phyloP scores from a whole-genome alignment of 2,329 filamentous ascomycete species.

The Pseudogymnoascus destructans region DNA sequence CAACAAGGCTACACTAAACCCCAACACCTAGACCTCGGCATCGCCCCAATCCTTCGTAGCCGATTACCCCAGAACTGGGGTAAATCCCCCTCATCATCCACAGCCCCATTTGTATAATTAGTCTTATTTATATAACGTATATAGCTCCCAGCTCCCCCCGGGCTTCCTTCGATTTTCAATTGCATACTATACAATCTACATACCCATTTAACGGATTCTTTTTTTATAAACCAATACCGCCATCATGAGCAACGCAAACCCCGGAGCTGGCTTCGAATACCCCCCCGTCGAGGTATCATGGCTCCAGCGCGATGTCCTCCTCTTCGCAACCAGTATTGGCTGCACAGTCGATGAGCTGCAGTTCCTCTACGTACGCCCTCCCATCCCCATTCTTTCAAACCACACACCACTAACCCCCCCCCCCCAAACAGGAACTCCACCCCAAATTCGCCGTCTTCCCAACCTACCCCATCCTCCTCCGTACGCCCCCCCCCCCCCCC shows the following conservation, averaged over 20 bases:
- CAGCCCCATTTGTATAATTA: not conserved
- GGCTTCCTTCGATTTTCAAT: not conserved
- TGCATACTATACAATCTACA: not conserved
- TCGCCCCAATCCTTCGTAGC: not conserved
- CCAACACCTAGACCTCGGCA: not conserved
- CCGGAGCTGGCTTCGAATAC: slow-evolving; percentile 64
- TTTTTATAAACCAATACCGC: not conserved
- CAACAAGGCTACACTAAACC: not conserved
- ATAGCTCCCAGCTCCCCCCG: not conserved
- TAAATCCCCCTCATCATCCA: not conserved
- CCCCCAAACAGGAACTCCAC: slow-evolving; percentile 72
- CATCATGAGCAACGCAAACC: slow-evolving; percentile 11
- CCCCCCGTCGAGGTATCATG: slow-evolving; percentile 64
- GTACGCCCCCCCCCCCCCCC: slow-evolving; percentile 12
- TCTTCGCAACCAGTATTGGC: slow-evolving; percentile 86
- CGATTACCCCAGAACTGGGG: not conserved
- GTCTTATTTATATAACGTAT: not conserved
- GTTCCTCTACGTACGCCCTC: slow-evolving; percentile 63
- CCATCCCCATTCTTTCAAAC: slow-evolving; percentile 9
- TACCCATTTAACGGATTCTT: not conserved
- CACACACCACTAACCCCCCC: slow-evolving; percentile 10
- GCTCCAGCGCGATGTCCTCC: slow-evolving; percentile 75
- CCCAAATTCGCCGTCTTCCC: slow-evolving; percentile 80
- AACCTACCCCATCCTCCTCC: slow-evolving; percentile 34
- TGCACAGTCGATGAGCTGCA: slow-evolving; percentile 77